Percentiles rank a stretch among this genome's conserved stretches.
Conservation (phyloP, 169 alveolate species). For the Cryptosporidium canis region DNA sequence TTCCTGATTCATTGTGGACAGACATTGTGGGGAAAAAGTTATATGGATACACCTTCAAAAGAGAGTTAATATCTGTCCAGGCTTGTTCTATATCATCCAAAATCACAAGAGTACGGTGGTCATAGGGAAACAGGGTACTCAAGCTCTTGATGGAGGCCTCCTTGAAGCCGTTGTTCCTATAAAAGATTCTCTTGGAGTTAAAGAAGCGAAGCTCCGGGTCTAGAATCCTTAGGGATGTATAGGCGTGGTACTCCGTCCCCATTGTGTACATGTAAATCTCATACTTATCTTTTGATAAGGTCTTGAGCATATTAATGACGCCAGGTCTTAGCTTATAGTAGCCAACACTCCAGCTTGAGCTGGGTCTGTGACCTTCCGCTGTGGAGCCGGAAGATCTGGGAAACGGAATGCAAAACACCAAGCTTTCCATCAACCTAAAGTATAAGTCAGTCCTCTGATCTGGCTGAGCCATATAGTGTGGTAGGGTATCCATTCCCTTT, state of each 20-base stretch:
- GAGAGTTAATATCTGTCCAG: constrained; percentile 53
- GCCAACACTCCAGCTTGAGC: constrained; percentile 25
- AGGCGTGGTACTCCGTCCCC: constrained; percentile 87
- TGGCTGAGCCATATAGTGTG: constrained; percentile 8
- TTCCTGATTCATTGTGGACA: constrained; percentile 14
- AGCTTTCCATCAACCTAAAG: constrained; percentile 17
- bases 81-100: constrained; percentile 70
- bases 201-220: constrained; percentile 79
- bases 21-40: constrained; percentile 34
- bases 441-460: neutral
- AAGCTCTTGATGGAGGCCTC: constrained; percentile 14
- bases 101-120: constrained; percentile 51
- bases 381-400: neutral
- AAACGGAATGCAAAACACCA: constrained; percentile 61
- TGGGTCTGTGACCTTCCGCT: neutral
- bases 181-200: constrained; percentile 52
- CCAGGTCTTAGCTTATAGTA: constrained; percentile 87
- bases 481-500: neutral
- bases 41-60: constrained; percentile 57
- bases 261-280: constrained; percentile 83
- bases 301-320: constrained; percentile 79
- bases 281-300: constrained; percentile 73
- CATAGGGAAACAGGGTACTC: constrained; percentile 57
- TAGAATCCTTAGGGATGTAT: constrained; percentile 79
- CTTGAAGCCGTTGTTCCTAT: constrained; percentile 58